Evolutionary conservation across 805 yeast genomes (phyloP).

Genomic region (Nakazawaea siamensis): DNA sequence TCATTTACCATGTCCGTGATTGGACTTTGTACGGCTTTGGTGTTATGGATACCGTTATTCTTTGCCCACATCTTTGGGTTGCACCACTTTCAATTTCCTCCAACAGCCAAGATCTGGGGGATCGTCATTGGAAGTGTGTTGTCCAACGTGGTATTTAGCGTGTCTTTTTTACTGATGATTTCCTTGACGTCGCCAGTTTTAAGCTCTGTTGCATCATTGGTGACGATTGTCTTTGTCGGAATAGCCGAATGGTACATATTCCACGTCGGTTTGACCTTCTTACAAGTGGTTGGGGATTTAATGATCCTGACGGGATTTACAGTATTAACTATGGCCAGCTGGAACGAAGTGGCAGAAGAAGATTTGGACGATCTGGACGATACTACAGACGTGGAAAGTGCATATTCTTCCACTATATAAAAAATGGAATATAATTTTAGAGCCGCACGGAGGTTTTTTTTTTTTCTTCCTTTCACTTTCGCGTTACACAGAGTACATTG

Average conservation of each 20-base stretch:
- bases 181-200: slow-evolving; percentile 81
- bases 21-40: slow-evolving; percentile 46
- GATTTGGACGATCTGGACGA: slow-evolving; percentile 27
- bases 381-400: slow-evolving; percentile 6
- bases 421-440: not conserved
- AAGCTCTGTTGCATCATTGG: slow-evolving; percentile 50
- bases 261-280: slow-evolving; percentile 43
- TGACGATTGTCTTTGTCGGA: slow-evolving; percentile 77
- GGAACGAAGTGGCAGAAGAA: slow-evolving; percentile 48
- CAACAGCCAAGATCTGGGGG: slow-evolving; percentile 29
- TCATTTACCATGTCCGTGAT: slow-evolving; percentile 64
- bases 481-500: too few species aligned
- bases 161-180: slow-evolving; percentile 68
- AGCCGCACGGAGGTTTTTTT: too few species aligned
- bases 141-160: slow-evolving; percentile 61
- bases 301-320: slow-evolving; percentile 64
- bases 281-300: slow-evolving; percentile 61
- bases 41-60: slow-evolving; percentile 41
- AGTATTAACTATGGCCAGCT: slow-evolving; percentile 54
- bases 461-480: too few species aligned
- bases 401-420: not conserved
- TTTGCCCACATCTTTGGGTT: slow-evolving; percentile 44
- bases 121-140: slow-evolving; percentile 44
- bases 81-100: slow-evolving; percentile 50
- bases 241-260: slow-evolving; percentile 64